phyloP scores from a whole-genome alignment of 495 filamentous ascomycete species.

The Penicillium salamii region DNA sequence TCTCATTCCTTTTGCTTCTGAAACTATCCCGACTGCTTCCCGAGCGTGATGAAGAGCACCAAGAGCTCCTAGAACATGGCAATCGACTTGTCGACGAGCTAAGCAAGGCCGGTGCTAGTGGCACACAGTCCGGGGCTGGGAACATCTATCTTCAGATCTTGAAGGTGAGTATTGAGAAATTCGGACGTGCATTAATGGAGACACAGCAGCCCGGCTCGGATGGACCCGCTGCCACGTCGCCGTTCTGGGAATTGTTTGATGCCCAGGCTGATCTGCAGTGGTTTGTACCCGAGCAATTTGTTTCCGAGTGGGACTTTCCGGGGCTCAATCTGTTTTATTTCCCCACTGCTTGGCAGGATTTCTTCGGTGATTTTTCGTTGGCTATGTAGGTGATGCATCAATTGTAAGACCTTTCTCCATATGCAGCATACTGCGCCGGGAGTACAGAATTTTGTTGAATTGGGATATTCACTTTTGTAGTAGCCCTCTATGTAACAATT shows the following conservation, averaged over 20 bases:
- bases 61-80: slow-evolving; percentile 41
- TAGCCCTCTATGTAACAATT: slow-evolving; percentile 13
- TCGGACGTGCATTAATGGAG: slow-evolving; percentile 38
- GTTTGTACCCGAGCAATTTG: slow-evolving; percentile 51
- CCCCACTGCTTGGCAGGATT: slow-evolving; percentile 45
- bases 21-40: slow-evolving; percentile 49
- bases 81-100: slow-evolving; percentile 43
- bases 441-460: slow-evolving; percentile 12
- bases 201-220: slow-evolving; percentile 20
- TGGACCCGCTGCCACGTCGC: slow-evolving; percentile 18
- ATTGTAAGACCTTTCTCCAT: no score
- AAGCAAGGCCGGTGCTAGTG: slow-evolving; percentile 28
- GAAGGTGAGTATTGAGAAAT: slow-evolving; percentile 48
- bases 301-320: slow-evolving; percentile 54
- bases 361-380: slow-evolving; percentile 41
- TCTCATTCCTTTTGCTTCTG: slow-evolving; percentile 49
- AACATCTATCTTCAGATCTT: slow-evolving; percentile 45
- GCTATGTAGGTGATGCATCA: slow-evolving; percentile 25
- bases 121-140: slow-evolving; percentile 23
- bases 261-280: slow-evolving; percentile 48
- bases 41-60: slow-evolving; percentile 36
- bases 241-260: slow-evolving; percentile 43
- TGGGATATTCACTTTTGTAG: slow-evolving; percentile 21
- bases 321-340: slow-evolving; percentile 51
- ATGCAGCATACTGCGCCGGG: neutral